phyloP scores from a whole-genome alignment of 2,329 filamentous ascomycete genomes.

The Colletotrichum tofieldiae region DNA sequence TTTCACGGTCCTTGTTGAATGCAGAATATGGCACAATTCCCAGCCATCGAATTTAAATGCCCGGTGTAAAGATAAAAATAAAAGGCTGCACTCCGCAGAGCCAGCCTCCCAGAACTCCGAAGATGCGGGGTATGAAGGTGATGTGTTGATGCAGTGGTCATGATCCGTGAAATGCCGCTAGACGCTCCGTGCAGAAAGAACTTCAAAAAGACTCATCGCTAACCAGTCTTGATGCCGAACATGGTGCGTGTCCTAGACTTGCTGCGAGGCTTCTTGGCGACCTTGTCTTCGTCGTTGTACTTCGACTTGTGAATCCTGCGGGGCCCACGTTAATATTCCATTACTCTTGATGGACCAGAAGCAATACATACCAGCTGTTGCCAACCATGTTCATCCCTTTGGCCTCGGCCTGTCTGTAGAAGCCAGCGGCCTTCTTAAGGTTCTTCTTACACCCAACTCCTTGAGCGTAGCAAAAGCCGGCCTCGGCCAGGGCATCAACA shows the following conservation, averaged over 20 bases:
- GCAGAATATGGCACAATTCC: conserved; percentile 39
- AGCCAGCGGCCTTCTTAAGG: conserved; percentile 91
- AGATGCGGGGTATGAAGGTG: conserved; percentile 43
- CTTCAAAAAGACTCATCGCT: conserved; percentile 38
- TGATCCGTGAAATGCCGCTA: conserved; percentile 44
- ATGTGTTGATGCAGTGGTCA: conserved; percentile 44
- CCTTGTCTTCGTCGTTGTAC: conserved; percentile 78
- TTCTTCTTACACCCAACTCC: conserved; percentile 97
- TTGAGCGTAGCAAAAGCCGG: conserved; percentile 96
- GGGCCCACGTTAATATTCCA: conserved; percentile 37
- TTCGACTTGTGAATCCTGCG: conserved; percentile 96
- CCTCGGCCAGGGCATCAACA: conserved; percentile 92
- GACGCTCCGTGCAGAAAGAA: conserved; percentile 37
- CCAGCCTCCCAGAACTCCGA: conserved; percentile 43
- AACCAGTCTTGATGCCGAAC: conserved; percentile 68
- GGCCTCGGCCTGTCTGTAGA: conserved; percentile 91
- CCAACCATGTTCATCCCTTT: conserved; percentile 98
- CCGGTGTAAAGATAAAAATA: conserved; percentile 24
- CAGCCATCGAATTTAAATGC: conserved; percentile 34
- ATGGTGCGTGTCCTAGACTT: conserved; percentile 84
- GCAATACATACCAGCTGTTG: conserved; percentile 88
- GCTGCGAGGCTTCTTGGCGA: conserved; percentile 73
- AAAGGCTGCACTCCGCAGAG: conserved; percentile 37
- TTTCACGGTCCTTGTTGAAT: conserved; percentile 27
- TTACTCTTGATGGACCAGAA: conserved; percentile 1